These are phyloP conservation scores for Arctium minus DNA, from an alignment of 129 eudicot genomes.

Conservation along the genomic window DNA sequence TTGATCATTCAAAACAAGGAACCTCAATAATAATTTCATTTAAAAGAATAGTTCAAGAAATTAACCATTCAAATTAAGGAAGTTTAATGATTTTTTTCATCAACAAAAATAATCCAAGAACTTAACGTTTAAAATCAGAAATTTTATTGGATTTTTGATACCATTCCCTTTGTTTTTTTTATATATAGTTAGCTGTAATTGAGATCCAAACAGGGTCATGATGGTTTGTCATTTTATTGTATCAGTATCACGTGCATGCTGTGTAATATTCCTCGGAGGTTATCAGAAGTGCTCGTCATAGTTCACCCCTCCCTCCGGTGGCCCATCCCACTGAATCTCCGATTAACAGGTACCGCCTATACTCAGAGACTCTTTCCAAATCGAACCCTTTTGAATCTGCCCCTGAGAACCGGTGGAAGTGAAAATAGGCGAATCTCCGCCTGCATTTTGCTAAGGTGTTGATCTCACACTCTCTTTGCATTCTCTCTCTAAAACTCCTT, in stretches of 20 bases:
- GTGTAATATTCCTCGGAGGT: slow-evolving; percentile 9
- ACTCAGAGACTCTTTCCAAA: not conserved
- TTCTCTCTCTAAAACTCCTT: not conserved
- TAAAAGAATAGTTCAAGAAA: too few species aligned
- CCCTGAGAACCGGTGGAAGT: not conserved
- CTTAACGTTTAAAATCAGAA: too few species aligned
- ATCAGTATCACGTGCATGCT: slow-evolving; percentile 8
- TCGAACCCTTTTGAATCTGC: not conserved
- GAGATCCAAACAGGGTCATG: not conserved
- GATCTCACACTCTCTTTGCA: not conserved
- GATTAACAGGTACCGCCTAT: not conserved
- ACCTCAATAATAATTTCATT: too few species aligned
- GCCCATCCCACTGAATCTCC: slow-evolving; percentile 9
- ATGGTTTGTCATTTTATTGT: not conserved
- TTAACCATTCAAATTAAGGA: too few species aligned
- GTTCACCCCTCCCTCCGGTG: not conserved
- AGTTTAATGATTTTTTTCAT: too few species aligned
- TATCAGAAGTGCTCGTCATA: not conserved
- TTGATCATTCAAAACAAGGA: too few species aligned
- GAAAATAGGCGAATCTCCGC: not conserved
- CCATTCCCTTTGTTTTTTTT: too few species aligned
- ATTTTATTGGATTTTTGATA: too few species aligned
- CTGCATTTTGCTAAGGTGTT: not conserved
- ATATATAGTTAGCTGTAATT: not conserved
- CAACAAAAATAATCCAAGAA: too few species aligned